A percentile compares a stretch with the other conserved stretches of the same genome.
Evolutionary conservation across 352 stramenopile genomes (phyloP).

Genomic region (Pythium biforme): DNA sequence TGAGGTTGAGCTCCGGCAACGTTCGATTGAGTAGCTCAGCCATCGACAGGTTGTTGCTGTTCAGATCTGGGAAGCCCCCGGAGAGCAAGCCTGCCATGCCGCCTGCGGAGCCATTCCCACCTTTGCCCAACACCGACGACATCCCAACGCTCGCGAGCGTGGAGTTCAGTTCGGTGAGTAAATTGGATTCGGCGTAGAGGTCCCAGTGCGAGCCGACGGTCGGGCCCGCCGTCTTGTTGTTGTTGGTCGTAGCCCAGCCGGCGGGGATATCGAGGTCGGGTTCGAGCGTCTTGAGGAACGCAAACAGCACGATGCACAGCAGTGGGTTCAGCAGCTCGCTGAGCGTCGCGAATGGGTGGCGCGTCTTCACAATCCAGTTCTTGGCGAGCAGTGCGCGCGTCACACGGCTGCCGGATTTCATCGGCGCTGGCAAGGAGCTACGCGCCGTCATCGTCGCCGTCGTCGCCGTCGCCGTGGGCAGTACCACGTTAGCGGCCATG

Average conservation of each 20-base stretch:
- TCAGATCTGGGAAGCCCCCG: background rate
- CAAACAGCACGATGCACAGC: conserved; percentile 74
- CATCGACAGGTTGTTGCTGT: conserved; percentile 3
- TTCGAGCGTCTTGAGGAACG: conserved; percentile 59
- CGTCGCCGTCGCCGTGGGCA: conserved; percentile 10
- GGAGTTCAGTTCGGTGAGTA: conserved; percentile 30
- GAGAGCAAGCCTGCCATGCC: background rate
- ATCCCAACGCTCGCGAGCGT: conserved; percentile 13
- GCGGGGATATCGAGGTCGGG: conserved; percentile 43
- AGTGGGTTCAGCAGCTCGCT: conserved; percentile 69
- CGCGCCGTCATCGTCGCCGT: background rate
- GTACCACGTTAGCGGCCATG: conserved; percentile 22
- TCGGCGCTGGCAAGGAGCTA: conserved; percentile 6
- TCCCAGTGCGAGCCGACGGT: conserved; percentile 40
- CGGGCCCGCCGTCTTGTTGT: conserved; percentile 32
- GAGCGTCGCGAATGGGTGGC: conserved; percentile 56
- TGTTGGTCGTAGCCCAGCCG: conserved; percentile 40
- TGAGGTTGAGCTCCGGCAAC: conserved; percentile 15
- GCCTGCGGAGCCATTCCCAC: background rate
- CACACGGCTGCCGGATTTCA: background rate
- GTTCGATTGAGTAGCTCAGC: conserved; percentile 23
- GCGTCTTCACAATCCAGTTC: conserved; percentile 74
- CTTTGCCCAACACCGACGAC: background rate
- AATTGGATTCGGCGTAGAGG: conserved; percentile 36
- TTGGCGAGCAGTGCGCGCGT: conserved; percentile 54